Conservation (phyloP, 176 grass and related monocot species). For the Poa pratensis region DNA sequence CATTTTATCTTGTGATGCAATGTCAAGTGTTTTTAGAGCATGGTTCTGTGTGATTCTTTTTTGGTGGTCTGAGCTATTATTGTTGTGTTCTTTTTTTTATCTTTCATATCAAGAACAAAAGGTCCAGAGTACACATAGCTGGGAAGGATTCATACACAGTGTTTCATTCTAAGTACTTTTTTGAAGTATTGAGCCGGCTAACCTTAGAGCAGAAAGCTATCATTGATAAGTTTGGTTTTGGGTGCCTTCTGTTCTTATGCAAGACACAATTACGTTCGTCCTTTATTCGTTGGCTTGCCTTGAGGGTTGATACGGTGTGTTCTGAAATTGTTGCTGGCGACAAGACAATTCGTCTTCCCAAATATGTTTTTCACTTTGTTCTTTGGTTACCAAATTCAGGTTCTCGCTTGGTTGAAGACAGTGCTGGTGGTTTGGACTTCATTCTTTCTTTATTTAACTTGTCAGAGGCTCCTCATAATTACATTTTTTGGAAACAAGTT, state of each 20-base stretch:
- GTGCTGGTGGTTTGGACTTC: not conserved
- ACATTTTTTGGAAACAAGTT: too few species aligned
- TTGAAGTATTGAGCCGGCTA: not conserved
- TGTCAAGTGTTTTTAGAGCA: too few species aligned
- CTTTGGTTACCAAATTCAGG: not conserved
- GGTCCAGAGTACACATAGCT: not conserved
- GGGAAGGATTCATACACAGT: not conserved
- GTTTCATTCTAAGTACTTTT: not conserved
- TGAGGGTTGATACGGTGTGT: not conserved
- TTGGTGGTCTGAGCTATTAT: too few species aligned
- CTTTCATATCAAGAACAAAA: not conserved
- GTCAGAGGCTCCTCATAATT: too few species aligned
- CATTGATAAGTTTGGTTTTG: not conserved
- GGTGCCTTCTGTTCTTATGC: not conserved
- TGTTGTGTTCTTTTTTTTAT: not conserved
- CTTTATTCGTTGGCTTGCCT: not conserved
- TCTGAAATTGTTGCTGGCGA: not conserved
- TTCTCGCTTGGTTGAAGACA: not conserved
- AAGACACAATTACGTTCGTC: not conserved
- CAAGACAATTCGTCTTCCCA: not conserved
- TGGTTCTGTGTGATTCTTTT: too few species aligned
- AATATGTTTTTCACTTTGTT: not conserved
- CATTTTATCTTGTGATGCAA: too few species aligned
- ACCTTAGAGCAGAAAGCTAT: not conserved
- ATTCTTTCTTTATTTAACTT: not conserved